Evolutionary conservation across 2,329 filamentous ascomycete genomes (phyloP).

Genomic region (Lachnellula arida): DNA sequence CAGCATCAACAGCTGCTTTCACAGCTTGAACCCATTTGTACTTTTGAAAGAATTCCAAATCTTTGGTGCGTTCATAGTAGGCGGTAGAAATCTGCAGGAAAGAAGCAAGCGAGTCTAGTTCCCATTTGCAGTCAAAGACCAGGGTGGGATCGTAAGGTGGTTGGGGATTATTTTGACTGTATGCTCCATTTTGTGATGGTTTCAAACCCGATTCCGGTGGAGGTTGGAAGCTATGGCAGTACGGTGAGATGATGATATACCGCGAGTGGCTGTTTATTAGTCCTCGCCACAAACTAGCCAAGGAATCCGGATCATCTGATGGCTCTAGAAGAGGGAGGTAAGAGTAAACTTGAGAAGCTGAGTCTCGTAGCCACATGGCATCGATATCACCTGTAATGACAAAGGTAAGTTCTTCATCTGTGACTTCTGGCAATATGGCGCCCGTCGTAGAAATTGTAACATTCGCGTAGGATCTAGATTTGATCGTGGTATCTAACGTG

Average conservation of each 20-base stretch:
- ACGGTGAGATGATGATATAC: slow-evolving; percentile 66
- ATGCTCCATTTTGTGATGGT: slow-evolving; percentile 56
- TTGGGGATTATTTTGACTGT: slow-evolving; percentile 54
- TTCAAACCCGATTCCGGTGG: slow-evolving; percentile 67
- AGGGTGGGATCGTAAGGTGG: slow-evolving; percentile 63
- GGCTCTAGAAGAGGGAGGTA: slow-evolving; percentile 59
- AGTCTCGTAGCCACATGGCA: slow-evolving; percentile 87
- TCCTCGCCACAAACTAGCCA: slow-evolving; percentile 64
- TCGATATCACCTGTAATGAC: slow-evolving; percentile 61
- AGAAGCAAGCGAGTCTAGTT: slow-evolving; percentile 83
- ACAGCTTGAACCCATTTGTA: slow-evolving; percentile 70
- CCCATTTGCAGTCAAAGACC: slow-evolving; percentile 95
- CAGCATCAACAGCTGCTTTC: slow-evolving; percentile 60
- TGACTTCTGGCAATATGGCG: slow-evolving; percentile 15
- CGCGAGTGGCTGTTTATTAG: slow-evolving; percentile 67
- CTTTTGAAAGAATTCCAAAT: slow-evolving; percentile 67
- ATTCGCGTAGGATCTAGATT: slow-evolving; percentile 58
- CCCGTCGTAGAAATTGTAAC: slow-evolving; percentile 35
- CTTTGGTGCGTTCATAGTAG: slow-evolving; percentile 69
- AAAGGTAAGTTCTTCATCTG: slow-evolving; percentile 59
- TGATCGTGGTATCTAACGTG: slow-evolving; percentile 68
- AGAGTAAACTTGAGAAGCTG: slow-evolving; percentile 69
- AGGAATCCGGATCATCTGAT: slow-evolving; percentile 49
- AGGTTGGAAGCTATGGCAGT: slow-evolving; percentile 88
- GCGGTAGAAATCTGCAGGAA: slow-evolving; percentile 78